A percentile compares a stretch with the other conserved stretches of the same genome.
phyloP scores from a whole-genome alignment of 208 protist genomes.

The Trypanosoma theileri region DNA sequence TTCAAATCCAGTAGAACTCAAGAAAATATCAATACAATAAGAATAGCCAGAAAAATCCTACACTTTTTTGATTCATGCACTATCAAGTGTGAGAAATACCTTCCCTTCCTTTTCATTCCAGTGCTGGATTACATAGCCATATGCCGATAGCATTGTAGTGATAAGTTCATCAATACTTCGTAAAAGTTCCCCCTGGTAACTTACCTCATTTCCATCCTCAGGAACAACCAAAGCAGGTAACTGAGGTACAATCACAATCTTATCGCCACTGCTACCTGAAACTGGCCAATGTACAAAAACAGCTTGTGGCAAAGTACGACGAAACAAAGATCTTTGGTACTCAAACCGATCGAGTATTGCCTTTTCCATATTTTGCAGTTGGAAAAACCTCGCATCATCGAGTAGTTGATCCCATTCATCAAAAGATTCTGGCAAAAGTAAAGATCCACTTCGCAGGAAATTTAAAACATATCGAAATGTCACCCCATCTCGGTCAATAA shows the following conservation, averaged over 20 bases:
- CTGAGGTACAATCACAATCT: constrained; percentile 39
- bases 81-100: constrained; percentile 46
- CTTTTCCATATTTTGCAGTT: constrained; percentile 43
- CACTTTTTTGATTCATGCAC: too few species aligned
- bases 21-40: constrained; percentile 4
- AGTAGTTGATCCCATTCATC: constrained; percentile 69
- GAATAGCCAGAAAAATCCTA: not conserved
- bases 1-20: not conserved
- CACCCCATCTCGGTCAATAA: constrained; percentile 68
- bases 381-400: constrained; percentile 45
- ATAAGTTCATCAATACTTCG: constrained; percentile 58
- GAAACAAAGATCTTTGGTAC: constrained; percentile 62
- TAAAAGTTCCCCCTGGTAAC: constrained; percentile 39
- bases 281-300: constrained; percentile 65
- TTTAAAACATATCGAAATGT: constrained; percentile 69
- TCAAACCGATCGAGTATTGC: constrained; percentile 47
- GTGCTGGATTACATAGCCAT: constrained; percentile 70
- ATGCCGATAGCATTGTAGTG: constrained; percentile 52
- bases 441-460: constrained; percentile 49
- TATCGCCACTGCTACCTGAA: constrained; percentile 3
- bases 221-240: constrained; percentile 41
- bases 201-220: constrained; percentile 21
- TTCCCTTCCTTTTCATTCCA: constrained; percentile 55
- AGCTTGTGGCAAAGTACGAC: constrained; percentile 52
- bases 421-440: constrained; percentile 55